A percentile compares a stretch with the other conserved stretches of the same genome.
Evolutionary conservation across 2,329 filamentous ascomycete species (phyloP).

Genomic region (Colletotrichum sojae): DNA sequence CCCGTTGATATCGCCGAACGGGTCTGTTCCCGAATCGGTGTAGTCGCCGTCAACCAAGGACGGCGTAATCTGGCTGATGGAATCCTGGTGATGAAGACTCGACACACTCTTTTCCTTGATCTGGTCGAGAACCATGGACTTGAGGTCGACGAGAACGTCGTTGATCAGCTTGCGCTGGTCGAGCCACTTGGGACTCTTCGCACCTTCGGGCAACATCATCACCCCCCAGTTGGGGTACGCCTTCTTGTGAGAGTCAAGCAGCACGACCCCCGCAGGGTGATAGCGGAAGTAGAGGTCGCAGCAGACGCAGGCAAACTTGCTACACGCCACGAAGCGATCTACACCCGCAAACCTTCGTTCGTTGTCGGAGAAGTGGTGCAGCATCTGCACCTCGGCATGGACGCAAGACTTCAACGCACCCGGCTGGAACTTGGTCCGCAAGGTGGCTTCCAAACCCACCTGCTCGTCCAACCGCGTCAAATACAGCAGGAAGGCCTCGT

Average conservation of each 20-base stretch:
- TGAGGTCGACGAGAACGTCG: slow-evolving; percentile 16
- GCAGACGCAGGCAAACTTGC: slow-evolving; percentile 66
- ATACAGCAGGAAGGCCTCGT: slow-evolving; percentile 34
- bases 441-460: slow-evolving; percentile 42
- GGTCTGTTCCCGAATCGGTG: background rate
- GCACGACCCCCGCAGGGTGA: slow-evolving; percentile 52
- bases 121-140: slow-evolving; percentile 1
- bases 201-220: background rate
- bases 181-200: background rate
- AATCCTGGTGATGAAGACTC: background rate
- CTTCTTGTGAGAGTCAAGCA: slow-evolving; percentile 56
- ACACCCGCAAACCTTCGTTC: slow-evolving; percentile 51
- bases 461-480: slow-evolving; percentile 48
- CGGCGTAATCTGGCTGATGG: slow-evolving; percentile 11
- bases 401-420: slow-evolving; percentile 48
- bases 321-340: slow-evolving; percentile 64
- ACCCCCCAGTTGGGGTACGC: slow-evolving; percentile 58
- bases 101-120: background rate
- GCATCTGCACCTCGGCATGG: slow-evolving; percentile 63
- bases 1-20: background rate
- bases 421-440: slow-evolving; percentile 46
- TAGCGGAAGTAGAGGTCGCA: slow-evolving; percentile 61
- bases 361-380: slow-evolving; percentile 60
- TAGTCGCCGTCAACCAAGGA: background rate
- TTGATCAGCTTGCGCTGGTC: slow-evolving; percentile 8